Evolutionary conservation across 2,329 filamentous ascomycete species (phyloP).

Genomic region (Xylaria multiplex): DNA sequence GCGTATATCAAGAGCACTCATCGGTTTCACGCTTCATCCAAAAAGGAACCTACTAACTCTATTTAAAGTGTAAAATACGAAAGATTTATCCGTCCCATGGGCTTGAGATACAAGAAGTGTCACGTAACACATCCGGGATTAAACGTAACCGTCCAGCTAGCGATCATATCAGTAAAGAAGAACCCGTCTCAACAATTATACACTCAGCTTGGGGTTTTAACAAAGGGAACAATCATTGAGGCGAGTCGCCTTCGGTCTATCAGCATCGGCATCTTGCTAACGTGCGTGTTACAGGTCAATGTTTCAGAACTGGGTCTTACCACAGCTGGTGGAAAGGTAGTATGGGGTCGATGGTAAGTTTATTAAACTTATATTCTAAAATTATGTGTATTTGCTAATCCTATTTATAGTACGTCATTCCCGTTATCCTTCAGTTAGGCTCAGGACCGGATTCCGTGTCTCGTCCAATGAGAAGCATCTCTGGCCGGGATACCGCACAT

Average conservation of each 20-base stretch:
- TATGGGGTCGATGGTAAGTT: slow-evolving; percentile 72
- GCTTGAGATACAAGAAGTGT: slow-evolving; percentile 76
- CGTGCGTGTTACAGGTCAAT: slow-evolving; percentile 81
- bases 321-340: slow-evolving; percentile 90
- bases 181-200: slow-evolving; percentile 89
- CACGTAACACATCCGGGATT: slow-evolving; percentile 62
- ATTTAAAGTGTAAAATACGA: neutral
- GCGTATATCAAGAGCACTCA: neutral
- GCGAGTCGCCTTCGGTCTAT: slow-evolving; percentile 55
- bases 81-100: slow-evolving; percentile 35
- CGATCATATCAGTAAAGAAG: slow-evolving; percentile 70
- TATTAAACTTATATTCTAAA: slow-evolving; percentile 44
- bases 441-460: neutral
- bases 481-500: neutral
- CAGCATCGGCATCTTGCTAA: slow-evolving; percentile 52
- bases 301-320: slow-evolving; percentile 91
- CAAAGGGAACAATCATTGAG: slow-evolving; percentile 79
- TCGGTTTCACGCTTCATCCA: too few relatives aligned
- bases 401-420: slow-evolving; percentile 16
- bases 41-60: neutral
- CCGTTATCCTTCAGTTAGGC: neutral
- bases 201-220: slow-evolving; percentile 39
- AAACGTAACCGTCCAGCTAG: slow-evolving; percentile 21
- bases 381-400: slow-evolving; percentile 8
- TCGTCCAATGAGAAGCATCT: neutral